Conservation (phyloP, 2,329 filamentous ascomycete species). For the Gaeumannomyces sp. region DNA sequence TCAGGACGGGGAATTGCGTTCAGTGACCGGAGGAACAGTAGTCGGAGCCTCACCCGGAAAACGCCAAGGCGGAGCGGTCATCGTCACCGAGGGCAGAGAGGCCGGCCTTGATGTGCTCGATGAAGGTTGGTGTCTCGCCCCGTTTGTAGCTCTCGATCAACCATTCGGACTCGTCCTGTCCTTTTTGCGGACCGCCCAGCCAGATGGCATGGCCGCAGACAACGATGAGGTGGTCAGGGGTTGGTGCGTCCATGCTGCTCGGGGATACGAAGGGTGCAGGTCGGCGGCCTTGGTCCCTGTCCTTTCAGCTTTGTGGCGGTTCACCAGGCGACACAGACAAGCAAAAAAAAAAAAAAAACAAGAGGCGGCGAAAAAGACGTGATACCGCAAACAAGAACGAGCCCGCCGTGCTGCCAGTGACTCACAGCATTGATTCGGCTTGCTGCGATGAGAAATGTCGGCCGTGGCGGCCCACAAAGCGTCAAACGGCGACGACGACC, state of each 20-base stretch:
- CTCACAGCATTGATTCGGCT: neutral
- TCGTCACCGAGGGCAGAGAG: conserved; percentile 44
- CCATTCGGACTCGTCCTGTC: conserved; percentile 56
- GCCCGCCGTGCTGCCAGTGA: neutral
- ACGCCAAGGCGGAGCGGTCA: conserved; percentile 49
- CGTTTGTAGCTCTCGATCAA: conserved; percentile 71
- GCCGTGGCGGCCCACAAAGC: neutral
- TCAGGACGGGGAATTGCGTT: neutral
- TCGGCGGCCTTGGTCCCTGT: neutral
- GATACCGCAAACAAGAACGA: neutral
- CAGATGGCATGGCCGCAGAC: conserved; percentile 85
- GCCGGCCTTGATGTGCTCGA: conserved; percentile 66
- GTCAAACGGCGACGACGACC: neutral
- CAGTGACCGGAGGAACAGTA: neutral
- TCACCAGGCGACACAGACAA: neutral
- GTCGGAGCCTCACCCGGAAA: conserved; percentile 55
- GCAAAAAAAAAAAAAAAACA: neutral
- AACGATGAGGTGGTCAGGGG: conserved; percentile 56
- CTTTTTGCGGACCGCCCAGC: conserved; percentile 48
- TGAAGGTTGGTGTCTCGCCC: conserved; percentile 73
- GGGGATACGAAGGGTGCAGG: neutral
- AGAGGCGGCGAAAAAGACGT: no score
- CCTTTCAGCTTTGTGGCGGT: neutral
- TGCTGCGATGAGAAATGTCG: neutral
- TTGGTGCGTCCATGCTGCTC: neutral